phyloP scores from a whole-genome alignment of 108 stramenopile genomes.

The Discostella pseudostelligera region DNA sequence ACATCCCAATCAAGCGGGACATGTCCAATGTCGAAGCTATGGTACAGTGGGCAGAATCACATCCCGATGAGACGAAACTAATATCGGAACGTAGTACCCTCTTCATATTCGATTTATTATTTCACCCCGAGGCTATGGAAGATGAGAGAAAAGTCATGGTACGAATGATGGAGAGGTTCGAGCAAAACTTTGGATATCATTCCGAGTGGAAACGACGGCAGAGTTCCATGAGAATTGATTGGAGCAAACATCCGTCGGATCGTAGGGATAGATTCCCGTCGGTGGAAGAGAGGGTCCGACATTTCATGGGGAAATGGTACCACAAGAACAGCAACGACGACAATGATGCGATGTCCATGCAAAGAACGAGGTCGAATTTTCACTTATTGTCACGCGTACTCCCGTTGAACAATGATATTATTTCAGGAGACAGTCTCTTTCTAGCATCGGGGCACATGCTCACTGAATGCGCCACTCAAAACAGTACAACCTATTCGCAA shows the following conservation, averaged over 20 bases:
- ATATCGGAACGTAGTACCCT: constrained; percentile 49
- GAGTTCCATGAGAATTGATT: background rate
- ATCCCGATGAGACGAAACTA: constrained; percentile 36
- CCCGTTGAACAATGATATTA: background rate
- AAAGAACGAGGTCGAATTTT: constrained; percentile 8
- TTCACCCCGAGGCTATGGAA: constrained; percentile 39
- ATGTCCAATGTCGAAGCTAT: constrained; percentile 53
- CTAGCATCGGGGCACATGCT: constrained; percentile 32
- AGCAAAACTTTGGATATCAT: constrained; percentile 41
- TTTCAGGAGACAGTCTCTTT: constrained; percentile 22
- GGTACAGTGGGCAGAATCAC: constrained; percentile 48
- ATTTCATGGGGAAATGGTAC: constrained; percentile 78
- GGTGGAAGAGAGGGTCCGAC: constrained; percentile 61
- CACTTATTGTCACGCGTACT: background rate
- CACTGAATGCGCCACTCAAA: constrained; percentile 17
- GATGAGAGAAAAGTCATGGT: constrained; percentile 38
- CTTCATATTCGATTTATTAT: constrained; percentile 44
- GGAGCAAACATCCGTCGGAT: constrained; percentile 1
- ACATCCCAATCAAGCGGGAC: constrained; percentile 41
- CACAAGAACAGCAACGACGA: background rate
- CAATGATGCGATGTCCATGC: constrained; percentile 19
- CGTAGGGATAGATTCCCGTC: constrained; percentile 62
- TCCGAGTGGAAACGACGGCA: background rate
- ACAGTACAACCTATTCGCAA: constrained; percentile 11
- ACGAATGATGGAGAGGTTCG: constrained; percentile 37